Evolutionary conservation across 106 monocot genomes (phyloP), one percentile per base, ranked within the genome.

Genomic region (Platanthera zijinensis): DNA sequence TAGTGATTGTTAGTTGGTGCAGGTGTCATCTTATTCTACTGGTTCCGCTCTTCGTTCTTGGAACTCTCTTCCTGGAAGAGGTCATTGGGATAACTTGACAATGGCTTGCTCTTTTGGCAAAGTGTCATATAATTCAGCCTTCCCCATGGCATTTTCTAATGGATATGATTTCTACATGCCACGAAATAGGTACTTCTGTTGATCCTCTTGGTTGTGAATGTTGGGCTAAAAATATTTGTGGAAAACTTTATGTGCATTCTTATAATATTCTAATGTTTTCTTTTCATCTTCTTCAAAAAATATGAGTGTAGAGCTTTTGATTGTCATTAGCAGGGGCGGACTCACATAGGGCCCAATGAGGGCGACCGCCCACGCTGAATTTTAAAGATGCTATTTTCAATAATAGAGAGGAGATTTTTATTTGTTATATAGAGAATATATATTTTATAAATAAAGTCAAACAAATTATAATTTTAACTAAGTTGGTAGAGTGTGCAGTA

Each of bases 91-190:
- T 46, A 8, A 72, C 10, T 51, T 72, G 19, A 22, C 72, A 72
- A 5, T 21, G 15, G 5, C 49, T 0, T 2, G 51, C 21, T 50
- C 10, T 19, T 72, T 51, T n/a, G 19, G 51, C 7, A 72, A 72
- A 6, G 4, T 15, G 2, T 51, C 21, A 8, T 15, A 10, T 22
- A 10, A 22, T 72, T 51, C 10, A 51, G 21, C 8, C 50, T 72
- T 72, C 46, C 72, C 18, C 10, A 3, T 25, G 22, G 22, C 50
- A n/a, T 18, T 72, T 51, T 25, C 72, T 51, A 72, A 72, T 72
- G 72, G 72, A 8, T 51, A 11, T 19, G 72, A 51, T 21, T 72
- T 72, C 72, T 72, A 72, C 51, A 10, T 72, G 51, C 51, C 51
- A 72, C 49, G 10, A 51, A 72, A 72, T 72, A 51, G 51, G 72